Percentiles rank a stretch among this genome's conserved stretches.
These are phyloP conservation scores for Scutellaria baicalensis DNA, from an alignment of 257 asterid genomes.

Conservation along the genomic window DNA sequence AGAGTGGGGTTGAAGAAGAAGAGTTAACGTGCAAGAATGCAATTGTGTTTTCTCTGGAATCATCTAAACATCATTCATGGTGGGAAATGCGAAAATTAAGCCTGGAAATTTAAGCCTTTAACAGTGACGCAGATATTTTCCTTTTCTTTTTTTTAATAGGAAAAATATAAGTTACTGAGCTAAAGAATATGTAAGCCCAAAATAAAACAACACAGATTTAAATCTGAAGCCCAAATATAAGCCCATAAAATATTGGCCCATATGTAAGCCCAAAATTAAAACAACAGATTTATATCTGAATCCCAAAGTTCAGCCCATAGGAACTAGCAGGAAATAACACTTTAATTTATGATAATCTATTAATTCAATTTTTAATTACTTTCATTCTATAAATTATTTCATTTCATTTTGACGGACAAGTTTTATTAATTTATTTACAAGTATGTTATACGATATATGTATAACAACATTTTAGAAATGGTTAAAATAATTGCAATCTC, in stretches of 20 bases:
- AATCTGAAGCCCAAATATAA: not conserved
- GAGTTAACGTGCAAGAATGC: constrained; percentile 75
- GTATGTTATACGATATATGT: too few species aligned
- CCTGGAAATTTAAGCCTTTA: not conserved
- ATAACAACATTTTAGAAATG: too few species aligned
- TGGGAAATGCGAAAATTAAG: not conserved
- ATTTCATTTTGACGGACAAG: too few species aligned
- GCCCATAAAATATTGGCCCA: too few species aligned
- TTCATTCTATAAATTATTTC: too few species aligned
- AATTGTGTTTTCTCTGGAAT: constrained; percentile 27
- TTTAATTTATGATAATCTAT: too few species aligned
- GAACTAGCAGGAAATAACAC: too few species aligned
- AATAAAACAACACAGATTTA: not conserved
- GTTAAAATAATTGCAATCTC: too few species aligned
- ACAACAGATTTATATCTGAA: not conserved
- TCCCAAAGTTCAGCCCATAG: too few species aligned
- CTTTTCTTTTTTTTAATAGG: not conserved
- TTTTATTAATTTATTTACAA: too few species aligned
- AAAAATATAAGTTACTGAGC: not conserved
- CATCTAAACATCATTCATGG: constrained; percentile 13
- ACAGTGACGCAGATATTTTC: constrained; percentile 16
- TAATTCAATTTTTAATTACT: too few species aligned
- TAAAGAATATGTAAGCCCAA: constrained; percentile 3
- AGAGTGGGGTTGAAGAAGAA: constrained; percentile 22
- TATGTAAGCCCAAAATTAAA: not conserved